Conservation (phyloP, 768 basidiomycete genomes). For the Coprinopsis sp. region DNA sequence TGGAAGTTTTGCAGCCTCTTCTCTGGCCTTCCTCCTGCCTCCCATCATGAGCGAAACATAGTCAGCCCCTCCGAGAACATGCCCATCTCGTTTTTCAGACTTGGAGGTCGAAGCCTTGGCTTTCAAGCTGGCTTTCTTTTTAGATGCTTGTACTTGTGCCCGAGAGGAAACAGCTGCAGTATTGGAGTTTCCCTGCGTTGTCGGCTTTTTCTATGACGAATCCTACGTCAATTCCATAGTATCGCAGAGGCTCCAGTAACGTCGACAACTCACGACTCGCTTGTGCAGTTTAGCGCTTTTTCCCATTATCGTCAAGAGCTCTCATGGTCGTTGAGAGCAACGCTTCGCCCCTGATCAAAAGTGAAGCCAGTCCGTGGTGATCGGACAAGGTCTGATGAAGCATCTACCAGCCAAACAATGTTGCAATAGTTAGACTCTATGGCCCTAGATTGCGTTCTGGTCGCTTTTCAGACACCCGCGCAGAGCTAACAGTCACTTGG, state of each 20-base stretch:
- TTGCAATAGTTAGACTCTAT: too few species aligned
- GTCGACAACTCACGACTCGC: conserved; percentile 38
- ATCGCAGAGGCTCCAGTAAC: neutral
- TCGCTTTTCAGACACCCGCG: too few species aligned
- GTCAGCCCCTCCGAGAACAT: conserved; percentile 68
- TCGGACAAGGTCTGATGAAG: too few species aligned
- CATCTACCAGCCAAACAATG: too few species aligned
- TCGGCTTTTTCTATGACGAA: conserved; percentile 31
- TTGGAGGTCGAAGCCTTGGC: conserved; percentile 29
- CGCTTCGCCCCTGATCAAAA: too few species aligned
- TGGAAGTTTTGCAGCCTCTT: conserved; percentile 64
- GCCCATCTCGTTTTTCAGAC: conserved; percentile 27
- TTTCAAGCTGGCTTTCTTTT: conserved; percentile 49
- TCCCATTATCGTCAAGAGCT: too few species aligned
- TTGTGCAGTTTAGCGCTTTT: conserved; percentile 66
- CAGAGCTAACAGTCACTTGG: too few species aligned
- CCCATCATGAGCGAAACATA: conserved; percentile 72
- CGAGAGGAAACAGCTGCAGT: conserved; percentile 19
- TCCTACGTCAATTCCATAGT: conserved; percentile 14
- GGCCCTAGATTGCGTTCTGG: too few species aligned
- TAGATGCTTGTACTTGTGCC: conserved; percentile 36
- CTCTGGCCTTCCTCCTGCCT: conserved; percentile 58
- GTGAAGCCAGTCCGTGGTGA: too few species aligned
- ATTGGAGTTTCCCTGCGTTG: conserved; percentile 20
- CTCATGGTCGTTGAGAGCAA: too few species aligned